Evolutionary conservation across 805 yeast species (phyloP).

Genomic region (Kuraishia piskuri): DNA sequence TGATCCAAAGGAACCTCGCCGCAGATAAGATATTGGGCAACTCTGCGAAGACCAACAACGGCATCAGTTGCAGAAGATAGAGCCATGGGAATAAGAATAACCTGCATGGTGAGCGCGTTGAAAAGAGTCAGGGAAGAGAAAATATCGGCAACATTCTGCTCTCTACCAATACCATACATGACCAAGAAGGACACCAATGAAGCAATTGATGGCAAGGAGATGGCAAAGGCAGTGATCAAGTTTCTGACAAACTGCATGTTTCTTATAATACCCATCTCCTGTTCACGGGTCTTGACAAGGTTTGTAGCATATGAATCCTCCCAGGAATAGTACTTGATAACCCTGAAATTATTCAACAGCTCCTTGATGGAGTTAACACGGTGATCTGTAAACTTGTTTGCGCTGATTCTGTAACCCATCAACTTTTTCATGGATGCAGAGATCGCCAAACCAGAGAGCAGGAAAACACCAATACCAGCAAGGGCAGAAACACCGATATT

Average conservation of each 20-base stretch:
- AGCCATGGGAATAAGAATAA: constrained; percentile 64
- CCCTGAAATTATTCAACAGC: constrained; percentile 65
- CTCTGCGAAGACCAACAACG: constrained; percentile 25
- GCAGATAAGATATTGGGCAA: constrained; percentile 9
- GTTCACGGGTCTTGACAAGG: constrained; percentile 44
- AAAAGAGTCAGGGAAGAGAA: constrained; percentile 68
- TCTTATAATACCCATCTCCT: constrained; percentile 56
- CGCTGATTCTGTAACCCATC: constrained; percentile 45
- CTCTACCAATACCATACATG: constrained; percentile 26
- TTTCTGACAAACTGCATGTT: constrained; percentile 60
- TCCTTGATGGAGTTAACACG: constrained; percentile 76
- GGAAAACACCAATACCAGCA: constrained; percentile 54
- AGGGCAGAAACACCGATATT: constrained; percentile 69
- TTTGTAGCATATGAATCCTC: constrained; percentile 65
- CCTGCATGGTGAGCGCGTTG: constrained; percentile 50
- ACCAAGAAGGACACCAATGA: constrained; percentile 52
- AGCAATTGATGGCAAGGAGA: constrained; percentile 60
- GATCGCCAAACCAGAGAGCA: constrained; percentile 40
- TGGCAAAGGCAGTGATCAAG: constrained; percentile 52
- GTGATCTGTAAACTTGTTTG: constrained; percentile 60
- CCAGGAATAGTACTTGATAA: constrained; percentile 88
- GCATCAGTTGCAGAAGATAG: constrained; percentile 65
- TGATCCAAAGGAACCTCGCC: constrained; percentile 55
- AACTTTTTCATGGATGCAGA: constrained; percentile 40
- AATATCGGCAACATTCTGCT: constrained; percentile 49